Base-by-base conservation (phyloP, 768 basidiomycete genomes). In the Collybiopsis confluens region DNA sequence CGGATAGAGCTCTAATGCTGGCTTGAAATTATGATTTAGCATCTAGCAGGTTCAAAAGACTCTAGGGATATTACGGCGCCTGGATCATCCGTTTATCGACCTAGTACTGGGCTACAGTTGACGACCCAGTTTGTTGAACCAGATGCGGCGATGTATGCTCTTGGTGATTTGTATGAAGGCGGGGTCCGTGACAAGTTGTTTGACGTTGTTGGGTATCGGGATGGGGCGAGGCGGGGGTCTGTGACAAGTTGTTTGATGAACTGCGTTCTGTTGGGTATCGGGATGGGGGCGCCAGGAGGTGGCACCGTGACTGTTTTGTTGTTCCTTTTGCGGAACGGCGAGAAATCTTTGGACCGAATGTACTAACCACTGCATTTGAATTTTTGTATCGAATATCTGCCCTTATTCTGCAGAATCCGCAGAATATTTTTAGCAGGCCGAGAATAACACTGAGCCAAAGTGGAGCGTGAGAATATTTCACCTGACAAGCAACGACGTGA, bases 31-130 rank as follows among this genome's bases (percentile, higher is more conserved):
- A 23, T 15, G 26, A 8, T 35, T 4, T 23, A 53, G 52, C 52
- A 53, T 36, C 52, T 53, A 15, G 52, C 52, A 21, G 9, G 10
- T 30, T 53, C 52, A n/a, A 43, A 24, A 9, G 41, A 43, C 15
- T 24, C 52, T 7, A 33, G 52, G 26, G 52, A 53, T 21, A 53
- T 53, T 23, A 35, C 52, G 3, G 41, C 52, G 33, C 35, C 52
- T 33, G 52, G 52, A 10, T 45, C 24, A 21, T 53, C 52, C 16
- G 52, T 53, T n/a, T 53, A 53, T 30, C 38, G 33, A 13, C 24
- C 38, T n/a, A 28, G 27, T 33, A 5, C 6, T 5, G 50, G 27
- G n/a, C 27, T 42, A 0, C 37, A 41, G 24, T 52, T 52, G 13
- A 52, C 50, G 13, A 52, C 26, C 13, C 30, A 52, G 26, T 52